Base-by-base conservation (phyloP, 148 eudicot species). In the Pouteria glomerata region DNA sequence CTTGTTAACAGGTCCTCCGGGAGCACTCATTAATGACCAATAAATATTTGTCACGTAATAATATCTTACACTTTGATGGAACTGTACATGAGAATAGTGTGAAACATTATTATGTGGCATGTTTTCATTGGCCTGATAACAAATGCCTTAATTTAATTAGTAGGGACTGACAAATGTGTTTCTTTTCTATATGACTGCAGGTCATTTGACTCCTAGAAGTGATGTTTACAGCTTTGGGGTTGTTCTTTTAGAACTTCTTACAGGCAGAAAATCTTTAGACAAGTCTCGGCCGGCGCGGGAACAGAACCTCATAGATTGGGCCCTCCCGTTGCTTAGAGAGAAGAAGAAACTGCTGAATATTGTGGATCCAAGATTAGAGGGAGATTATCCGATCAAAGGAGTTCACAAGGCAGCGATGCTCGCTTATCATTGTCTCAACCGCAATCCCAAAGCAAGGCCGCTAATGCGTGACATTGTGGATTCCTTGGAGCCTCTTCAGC, bases 161-260 rank as follows among this genome's bases (percentile, higher is more conserved):
- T n/a, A n/a, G n/a, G n/a, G n/a, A n/a, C n/a, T n/a, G n/a, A n/a
- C n/a, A n/a, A n/a, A n/a, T n/a, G n/a, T n/a, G n/a, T n/a, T n/a
- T n/a, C n/a, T n/a, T n/a, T n/a, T n/a, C n/a, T n/a, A n/a, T n/a
- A n/a, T n/a, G n/a, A n/a, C n/a, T 77, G 71, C 80, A 92, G 97
- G 97, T 12, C 98, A 92, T 74, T 56, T 92, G 63, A 88, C 88
- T 44, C 87, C 93, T 1, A 82, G 87, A 71, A 92, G 98, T 66
- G 98, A 92, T 70, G 98, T 90, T 1, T 92, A 92, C 68, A 90
- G 98, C 79, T 92, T 66, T 16, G 98, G 98, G 0, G 96, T 92
- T 19, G 96, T 92, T 26, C 87, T 92, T 63, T 89, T 92, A 21
- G 98, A 92, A 71, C 92, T 92, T 62, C 70, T 92, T 14, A 89